phyloP scores from a whole-genome alignment of 176 grass and related monocot species.

The Tuctoria greenei region DNA sequence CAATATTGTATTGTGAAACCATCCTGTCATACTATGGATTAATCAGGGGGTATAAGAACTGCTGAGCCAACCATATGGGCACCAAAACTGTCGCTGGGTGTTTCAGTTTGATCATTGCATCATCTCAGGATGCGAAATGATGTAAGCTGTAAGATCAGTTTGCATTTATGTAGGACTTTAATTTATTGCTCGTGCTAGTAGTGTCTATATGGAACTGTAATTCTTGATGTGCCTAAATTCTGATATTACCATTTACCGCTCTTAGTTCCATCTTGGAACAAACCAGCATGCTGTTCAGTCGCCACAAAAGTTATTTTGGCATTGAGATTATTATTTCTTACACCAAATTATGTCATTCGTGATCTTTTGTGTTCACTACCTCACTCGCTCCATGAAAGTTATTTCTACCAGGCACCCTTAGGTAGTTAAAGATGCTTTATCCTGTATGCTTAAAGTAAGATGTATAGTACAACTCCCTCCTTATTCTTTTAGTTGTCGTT shows the following conservation, averaged over 20 bases:
- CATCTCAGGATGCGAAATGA: conserved; percentile 38
- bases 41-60: conserved; percentile 6
- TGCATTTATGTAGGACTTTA: conserved; percentile 31
- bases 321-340: neutral
- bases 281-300: conserved; percentile 16
- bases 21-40: conserved; percentile 20
- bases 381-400: neutral
- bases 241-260: conserved; percentile 22
- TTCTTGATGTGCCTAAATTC: conserved; percentile 59
- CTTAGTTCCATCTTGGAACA: conserved; percentile 44
- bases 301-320: conserved; percentile 10
- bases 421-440: neutral
- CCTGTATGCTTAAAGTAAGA: neutral
- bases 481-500: no score
- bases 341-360: neutral
- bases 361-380: neutral
- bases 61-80: conserved; percentile 22
- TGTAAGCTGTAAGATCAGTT: conserved; percentile 63
- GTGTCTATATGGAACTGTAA: conserved; percentile 47
- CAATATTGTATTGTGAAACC: conserved; percentile 6
- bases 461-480: no score
- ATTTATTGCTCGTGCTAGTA: conserved; percentile 39
- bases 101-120: conserved; percentile 20
- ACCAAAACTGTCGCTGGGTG: conserved; percentile 26
- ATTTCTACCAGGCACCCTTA: neutral